Percentiles rank a stretch among this genome's conserved stretches.
phyloP scores from a whole-genome alignment of 768 basidiomycete genomes.

The Termitomyces heimii region DNA sequence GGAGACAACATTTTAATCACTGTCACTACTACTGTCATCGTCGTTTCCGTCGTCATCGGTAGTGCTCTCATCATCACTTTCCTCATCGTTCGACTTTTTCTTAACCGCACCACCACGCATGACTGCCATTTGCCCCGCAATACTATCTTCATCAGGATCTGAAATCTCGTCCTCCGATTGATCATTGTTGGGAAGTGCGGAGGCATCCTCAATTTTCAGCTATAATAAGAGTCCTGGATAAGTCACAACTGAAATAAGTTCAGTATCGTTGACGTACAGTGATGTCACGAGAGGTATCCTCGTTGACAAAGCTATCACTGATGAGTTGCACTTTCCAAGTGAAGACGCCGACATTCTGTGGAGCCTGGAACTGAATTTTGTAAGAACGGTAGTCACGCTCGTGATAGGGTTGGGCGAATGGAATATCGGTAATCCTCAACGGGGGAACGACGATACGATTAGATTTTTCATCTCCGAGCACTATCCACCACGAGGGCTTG shows the following conservation, averaged over 20 bases:
- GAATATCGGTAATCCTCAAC: conserved; percentile 73
- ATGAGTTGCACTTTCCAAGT: conserved; percentile 85
- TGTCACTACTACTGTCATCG: conserved; percentile 35
- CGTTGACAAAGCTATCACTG: conserved; percentile 87
- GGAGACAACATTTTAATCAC: conserved; percentile 29
- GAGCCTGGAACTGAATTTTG: conserved; percentile 94
- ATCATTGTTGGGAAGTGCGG: conserved; percentile 51
- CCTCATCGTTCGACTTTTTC: conserved; percentile 49
- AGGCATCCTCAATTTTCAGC: conserved; percentile 81
- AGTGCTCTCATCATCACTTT: conserved; percentile 46
- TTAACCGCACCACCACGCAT: conserved; percentile 90
- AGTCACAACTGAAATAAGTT: not conserved
- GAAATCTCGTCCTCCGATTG: conserved; percentile 88
- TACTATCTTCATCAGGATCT: conserved; percentile 93
- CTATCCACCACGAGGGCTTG: conserved; percentile 89
- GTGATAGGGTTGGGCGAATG: conserved; percentile 43
- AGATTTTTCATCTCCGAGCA: conserved; percentile 82
- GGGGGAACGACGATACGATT: conserved; percentile 87
- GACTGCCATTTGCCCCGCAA: conserved; percentile 96
- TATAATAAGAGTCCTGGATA: conserved; percentile 23
- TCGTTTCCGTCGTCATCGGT: conserved; percentile 53
- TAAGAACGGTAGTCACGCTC: conserved; percentile 71
- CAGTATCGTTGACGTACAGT: conserved; percentile 41
- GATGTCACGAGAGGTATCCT: conserved; percentile 67
- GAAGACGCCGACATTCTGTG: conserved; percentile 75